Conservation (phyloP, 441 rosid genomes). For the Gossypium lobatum region DNA sequence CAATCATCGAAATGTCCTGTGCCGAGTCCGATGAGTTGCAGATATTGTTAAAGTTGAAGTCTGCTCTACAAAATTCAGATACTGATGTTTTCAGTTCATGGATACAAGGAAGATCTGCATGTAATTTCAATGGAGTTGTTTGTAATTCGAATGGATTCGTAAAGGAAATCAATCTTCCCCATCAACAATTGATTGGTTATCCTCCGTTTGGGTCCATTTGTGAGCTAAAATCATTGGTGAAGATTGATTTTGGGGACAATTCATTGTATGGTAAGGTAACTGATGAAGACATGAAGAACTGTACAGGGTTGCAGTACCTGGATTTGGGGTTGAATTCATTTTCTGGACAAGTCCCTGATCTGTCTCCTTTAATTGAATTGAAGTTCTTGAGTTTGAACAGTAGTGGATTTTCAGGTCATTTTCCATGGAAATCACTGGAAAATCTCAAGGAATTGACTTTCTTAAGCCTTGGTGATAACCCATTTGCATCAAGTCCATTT, state of each 20-base stretch:
- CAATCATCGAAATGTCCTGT: constrained; percentile 12
- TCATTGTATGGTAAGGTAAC: constrained; percentile 26
- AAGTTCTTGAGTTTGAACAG: constrained; percentile 39
- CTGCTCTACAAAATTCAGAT: constrained; percentile 21
- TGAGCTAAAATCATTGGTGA: constrained; percentile 31
- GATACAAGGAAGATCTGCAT: constrained; percentile 23
- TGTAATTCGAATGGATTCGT: constrained; percentile 37
- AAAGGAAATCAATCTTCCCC: constrained; percentile 37
- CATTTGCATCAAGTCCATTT: constrained; percentile 32
- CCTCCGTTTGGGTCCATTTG: constrained; percentile 44
- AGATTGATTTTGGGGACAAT: constrained; percentile 38
- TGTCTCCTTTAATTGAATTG: constrained; percentile 30
- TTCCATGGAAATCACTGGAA: constrained; percentile 49
- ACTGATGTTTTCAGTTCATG: constrained; percentile 30
- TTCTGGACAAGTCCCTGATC: constrained; percentile 40
- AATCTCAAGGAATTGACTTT: constrained; percentile 31
- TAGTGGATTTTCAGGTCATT: constrained; percentile 42
- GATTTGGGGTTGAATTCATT: constrained; percentile 42
- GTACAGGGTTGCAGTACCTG: constrained; percentile 32
- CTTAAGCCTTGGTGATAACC: constrained; percentile 57
- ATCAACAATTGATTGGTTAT: constrained; percentile 19
- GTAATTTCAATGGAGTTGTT: constrained; percentile 41
- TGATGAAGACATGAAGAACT: constrained; percentile 24
- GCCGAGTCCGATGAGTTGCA: constrained; percentile 36
- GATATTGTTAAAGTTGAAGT: constrained; percentile 32